phyloP scores from a whole-genome alignment of 352 stramenopile genomes.

The Globisporangium lucens region DNA sequence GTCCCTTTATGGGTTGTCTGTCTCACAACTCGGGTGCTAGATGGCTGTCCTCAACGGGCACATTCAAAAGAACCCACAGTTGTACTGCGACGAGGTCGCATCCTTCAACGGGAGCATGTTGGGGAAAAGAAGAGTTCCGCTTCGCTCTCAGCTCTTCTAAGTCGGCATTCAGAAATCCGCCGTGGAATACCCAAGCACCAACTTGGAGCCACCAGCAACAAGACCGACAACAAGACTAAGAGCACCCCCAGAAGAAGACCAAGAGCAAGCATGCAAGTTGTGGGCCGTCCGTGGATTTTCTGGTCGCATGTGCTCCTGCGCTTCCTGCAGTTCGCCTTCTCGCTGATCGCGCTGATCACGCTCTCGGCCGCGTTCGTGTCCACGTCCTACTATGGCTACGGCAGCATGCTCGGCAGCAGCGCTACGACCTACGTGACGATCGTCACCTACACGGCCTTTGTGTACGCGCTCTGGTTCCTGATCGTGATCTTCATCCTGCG shows the following conservation, averaged over 20 bases:
- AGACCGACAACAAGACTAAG: background rate
- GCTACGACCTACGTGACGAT: slow-evolving; percentile 53
- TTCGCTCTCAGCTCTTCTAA: no score
- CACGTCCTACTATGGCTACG: slow-evolving; percentile 64
- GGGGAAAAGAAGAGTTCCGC: no score
- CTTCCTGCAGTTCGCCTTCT: slow-evolving; percentile 60
- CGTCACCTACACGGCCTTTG: slow-evolving; percentile 63
- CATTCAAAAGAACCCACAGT: no score
- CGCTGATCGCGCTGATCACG: slow-evolving; percentile 52
- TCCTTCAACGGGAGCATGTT: no score
- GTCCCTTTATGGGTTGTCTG: no score
- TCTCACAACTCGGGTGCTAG: no score
- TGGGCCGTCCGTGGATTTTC: slow-evolving; percentile 9
- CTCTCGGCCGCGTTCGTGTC: slow-evolving; percentile 59
- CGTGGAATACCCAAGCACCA: background rate
- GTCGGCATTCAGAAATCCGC: slow-evolving; percentile 4
- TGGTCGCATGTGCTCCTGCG: slow-evolving; percentile 46
- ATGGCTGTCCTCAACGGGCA: no score
- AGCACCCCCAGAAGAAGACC: background rate
- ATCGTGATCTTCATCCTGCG: slow-evolving; percentile 40
- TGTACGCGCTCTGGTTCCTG: slow-evolving; percentile 57
- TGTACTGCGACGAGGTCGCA: no score
- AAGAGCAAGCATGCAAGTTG: slow-evolving; percentile 1
- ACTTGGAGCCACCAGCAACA: background rate
- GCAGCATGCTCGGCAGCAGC: slow-evolving; percentile 65